phyloP scores from a whole-genome alignment of 805 yeast species.

The Cyberlindnera xishuangbannaensis region DNA sequence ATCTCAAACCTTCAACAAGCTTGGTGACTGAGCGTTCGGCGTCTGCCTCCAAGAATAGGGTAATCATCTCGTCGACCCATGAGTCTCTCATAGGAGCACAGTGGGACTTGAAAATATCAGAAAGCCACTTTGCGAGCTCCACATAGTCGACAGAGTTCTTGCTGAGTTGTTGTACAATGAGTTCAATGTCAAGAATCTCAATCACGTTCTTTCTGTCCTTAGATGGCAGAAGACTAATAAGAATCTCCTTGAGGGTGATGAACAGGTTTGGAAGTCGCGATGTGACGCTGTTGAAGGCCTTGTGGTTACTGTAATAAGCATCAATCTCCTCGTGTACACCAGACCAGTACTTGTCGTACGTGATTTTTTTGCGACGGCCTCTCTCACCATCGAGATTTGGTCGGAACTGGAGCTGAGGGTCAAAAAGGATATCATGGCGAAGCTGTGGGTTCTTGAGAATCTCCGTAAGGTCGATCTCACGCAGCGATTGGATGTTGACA shows the following conservation, averaged over 20 bases:
- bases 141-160: slow-evolving; percentile 71
- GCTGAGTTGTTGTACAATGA: slow-evolving; percentile 67
- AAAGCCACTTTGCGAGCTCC: slow-evolving; percentile 66
- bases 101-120: slow-evolving; percentile 73
- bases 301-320: slow-evolving; percentile 29
- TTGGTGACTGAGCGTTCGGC: slow-evolving; percentile 28
- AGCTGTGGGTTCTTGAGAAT: slow-evolving; percentile 87
- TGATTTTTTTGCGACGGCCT: slow-evolving; percentile 67
- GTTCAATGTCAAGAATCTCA: slow-evolving; percentile 70
- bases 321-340: slow-evolving; percentile 66
- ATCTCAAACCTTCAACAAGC: slow-evolving; percentile 70
- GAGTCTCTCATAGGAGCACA: slow-evolving; percentile 95
- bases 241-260: slow-evolving; percentile 70
- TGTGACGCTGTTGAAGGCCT: slow-evolving; percentile 16
- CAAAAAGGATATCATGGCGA: slow-evolving; percentile 88
- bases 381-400: slow-evolving; percentile 90
- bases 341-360: slow-evolving; percentile 80
- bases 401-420: slow-evolving; percentile 86
- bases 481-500: slow-evolving; percentile 70
- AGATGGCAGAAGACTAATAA: slow-evolving; percentile 68
- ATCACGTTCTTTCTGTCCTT: slow-evolving; percentile 64
- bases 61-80: slow-evolving; percentile 80
- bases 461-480: slow-evolving; percentile 83
- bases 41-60: slow-evolving; percentile 33
- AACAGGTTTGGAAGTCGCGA: slow-evolving; percentile 57